These are phyloP conservation scores for Gleditsia sinensis DNA, from an alignment of 306 rosid species.

Conservation along the genomic window DNA sequence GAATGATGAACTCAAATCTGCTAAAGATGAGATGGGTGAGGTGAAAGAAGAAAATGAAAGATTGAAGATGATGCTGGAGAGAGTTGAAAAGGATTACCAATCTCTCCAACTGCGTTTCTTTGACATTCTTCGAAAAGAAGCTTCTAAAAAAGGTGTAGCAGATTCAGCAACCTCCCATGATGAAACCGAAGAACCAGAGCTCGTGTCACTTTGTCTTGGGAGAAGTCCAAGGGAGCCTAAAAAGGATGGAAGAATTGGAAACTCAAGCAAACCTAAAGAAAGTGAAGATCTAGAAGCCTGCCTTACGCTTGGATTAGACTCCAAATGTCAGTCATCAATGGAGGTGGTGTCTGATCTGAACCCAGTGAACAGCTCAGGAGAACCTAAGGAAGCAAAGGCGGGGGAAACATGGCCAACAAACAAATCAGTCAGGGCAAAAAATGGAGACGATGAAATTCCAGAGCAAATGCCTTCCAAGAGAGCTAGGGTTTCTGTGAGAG, in stretches of 20 bases:
- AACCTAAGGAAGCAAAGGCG: constrained; percentile 44
- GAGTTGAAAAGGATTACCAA: constrained; percentile 56
- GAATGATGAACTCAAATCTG: constrained; percentile 52
- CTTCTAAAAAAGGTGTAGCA: constrained; percentile 6
- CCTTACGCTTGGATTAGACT: constrained; percentile 53
- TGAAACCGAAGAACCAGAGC: constrained; percentile 46
- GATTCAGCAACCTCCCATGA: constrained; percentile 28
- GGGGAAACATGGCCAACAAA: constrained; percentile 25
- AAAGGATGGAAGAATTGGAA: constrained; percentile 26
- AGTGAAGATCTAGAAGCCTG: constrained; percentile 40
- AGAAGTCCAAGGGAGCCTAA: constrained; percentile 39
- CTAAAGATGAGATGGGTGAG: constrained; percentile 64
- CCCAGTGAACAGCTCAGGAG: constrained; percentile 45
- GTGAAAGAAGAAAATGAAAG: constrained; percentile 66
- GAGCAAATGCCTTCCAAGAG: constrained; percentile 58
- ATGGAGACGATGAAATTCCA: constrained; percentile 43
- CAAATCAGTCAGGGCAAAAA: constrained; percentile 37
- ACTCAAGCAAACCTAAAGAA: constrained; percentile 13
- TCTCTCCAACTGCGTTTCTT: constrained; percentile 54
- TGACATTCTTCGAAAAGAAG: constrained; percentile 41
- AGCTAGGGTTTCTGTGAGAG: constrained; percentile 79
- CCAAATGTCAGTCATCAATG: constrained; percentile 32
- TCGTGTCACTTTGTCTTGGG: constrained; percentile 68
- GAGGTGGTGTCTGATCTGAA: constrained; percentile 29
- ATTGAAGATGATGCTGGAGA: constrained; percentile 52